phyloP scores from a whole-genome alignment of 2,329 filamentous ascomycete genomes.

The Beauveria australis region DNA sequence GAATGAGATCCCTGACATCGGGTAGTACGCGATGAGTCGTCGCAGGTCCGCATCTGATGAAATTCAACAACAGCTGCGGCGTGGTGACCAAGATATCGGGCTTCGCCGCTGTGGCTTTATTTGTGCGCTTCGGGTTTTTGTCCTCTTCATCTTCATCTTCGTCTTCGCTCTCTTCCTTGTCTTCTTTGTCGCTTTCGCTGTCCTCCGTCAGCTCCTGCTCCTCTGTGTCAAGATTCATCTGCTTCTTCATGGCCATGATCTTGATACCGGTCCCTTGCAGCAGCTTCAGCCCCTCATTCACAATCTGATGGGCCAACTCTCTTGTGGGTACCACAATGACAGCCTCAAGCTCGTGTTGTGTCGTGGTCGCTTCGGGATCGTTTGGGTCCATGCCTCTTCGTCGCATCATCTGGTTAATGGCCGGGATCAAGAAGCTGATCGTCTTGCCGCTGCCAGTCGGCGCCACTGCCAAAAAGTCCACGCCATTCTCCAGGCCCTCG shows the following conservation, averaged over 20 bases:
- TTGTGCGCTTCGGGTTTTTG: constrained; percentile 17
- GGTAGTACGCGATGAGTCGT: constrained; percentile 47
- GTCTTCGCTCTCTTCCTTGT: constrained; percentile 29
- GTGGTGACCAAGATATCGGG: constrained; percentile 34
- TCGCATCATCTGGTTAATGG: constrained; percentile 67
- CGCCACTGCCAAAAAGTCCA: constrained; percentile 81
- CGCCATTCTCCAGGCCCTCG: constrained; percentile 27
- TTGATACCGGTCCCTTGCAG: constrained; percentile 67
- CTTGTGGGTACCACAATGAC: constrained; percentile 72
- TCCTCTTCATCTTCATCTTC: constrained; percentile 21
- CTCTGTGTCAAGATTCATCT: constrained; percentile 58
- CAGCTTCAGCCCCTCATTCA: constrained; percentile 79
- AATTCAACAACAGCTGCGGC: constrained; percentile 62
- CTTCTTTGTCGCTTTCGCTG: constrained; percentile 28
- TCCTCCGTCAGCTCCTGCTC: constrained; percentile 29
- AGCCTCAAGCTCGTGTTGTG: constrained; percentile 47
- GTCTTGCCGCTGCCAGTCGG: constrained; percentile 97
- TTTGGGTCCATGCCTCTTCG: constrained; percentile 38
- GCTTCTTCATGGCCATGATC: constrained; percentile 76
- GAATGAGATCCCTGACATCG: constrained; percentile 62
- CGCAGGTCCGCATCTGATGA: constrained; percentile 44
- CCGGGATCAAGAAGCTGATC: constrained; percentile 80
- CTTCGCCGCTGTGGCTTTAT: constrained; percentile 20
- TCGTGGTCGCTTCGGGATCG: constrained; percentile 27
- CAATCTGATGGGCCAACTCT: constrained; percentile 71